Evolutionary conservation across 2,329 filamentous ascomycete species (phyloP), one percentile per base, ranked within the genome.

Genomic region (Rhinocladiella mackenziei): DNA sequence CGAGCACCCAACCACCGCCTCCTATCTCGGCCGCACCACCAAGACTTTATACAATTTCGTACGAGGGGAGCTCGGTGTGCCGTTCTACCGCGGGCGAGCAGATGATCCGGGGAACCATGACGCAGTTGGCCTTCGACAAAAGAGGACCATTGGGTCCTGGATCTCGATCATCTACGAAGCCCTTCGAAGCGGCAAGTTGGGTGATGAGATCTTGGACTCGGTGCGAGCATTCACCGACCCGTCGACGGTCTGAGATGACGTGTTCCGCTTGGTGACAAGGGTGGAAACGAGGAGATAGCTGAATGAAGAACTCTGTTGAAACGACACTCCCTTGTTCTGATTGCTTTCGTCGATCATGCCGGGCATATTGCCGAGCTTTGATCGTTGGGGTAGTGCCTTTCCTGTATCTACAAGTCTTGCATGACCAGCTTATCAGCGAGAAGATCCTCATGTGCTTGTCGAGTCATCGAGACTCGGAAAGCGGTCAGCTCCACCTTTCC

Each of bases 11-110:
- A 9, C 11, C 11, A 37, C 34, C 3, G 13, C 22, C 3, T 14
- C 19, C 9, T 8, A 11, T 5, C 34, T 37, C 1, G 22, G 34
- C 18, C 20, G 13, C 4, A 57, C 60, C 3, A 62, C 65, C 6
- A 49, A 49, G 23, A 51, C 37, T 2, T 45, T 69, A 14, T 70
- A 70, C 54, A 33, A 29, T 2, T 65, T 62, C 42, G 62, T 70
- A 5, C 61, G 67, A 2, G 45, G 54, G 7, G 58, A 58, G 4
- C 56, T 70, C 13, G 50, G 44, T 1, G 56, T 70, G 9, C 59
- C 60, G 3, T 55, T 64, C 48, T 60, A 64, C 40, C 58, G 56
- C 14, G 62, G 61, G 3, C 39, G 63, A 1, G 45, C 50, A 5
- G 62, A 64, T 19, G 61, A 65, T 18, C 58, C 60, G 1, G 54